Conservation (phyloP, 1,284 basidiomycete species). For the Fomes fomentarius region DNA sequence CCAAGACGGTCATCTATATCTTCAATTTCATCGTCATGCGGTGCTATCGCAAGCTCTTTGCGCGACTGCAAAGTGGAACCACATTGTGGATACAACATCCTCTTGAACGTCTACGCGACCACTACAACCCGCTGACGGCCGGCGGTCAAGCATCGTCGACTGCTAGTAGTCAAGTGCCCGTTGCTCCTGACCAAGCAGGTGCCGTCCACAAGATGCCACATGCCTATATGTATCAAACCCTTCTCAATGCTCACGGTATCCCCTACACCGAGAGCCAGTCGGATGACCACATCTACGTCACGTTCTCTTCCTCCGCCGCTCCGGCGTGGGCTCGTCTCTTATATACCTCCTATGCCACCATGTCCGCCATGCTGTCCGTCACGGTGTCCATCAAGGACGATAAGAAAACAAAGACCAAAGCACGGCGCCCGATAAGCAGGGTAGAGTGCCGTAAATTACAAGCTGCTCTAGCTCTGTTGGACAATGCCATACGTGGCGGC, state of each 20-base stretch:
- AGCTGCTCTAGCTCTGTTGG: too few relatives aligned
- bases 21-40: not conserved
- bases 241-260: not conserved
- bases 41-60: constrained; percentile 3
- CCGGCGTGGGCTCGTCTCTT: not conserved
- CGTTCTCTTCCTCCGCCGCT: not conserved
- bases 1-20: not conserved
- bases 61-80: not conserved
- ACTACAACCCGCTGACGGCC: not conserved
- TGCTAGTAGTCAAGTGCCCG: not conserved
- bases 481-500: too few relatives aligned
- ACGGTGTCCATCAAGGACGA: too few relatives aligned
- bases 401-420: not conserved
- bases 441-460: not conserved
- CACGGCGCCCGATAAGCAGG: not conserved
- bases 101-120: not conserved
- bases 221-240: not conserved
- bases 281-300: not conserved
- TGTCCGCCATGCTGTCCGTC: not conserved
- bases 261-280: too few relatives aligned
- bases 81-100: constrained; percentile 1
- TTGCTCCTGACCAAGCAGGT: not conserved
- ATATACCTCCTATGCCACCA: not conserved
- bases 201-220: not conserved
- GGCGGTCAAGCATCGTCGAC: not conserved